A percentile compares a stretch with the other conserved stretches of the same genome.
phyloP scores from a whole-genome alignment of 192 early-diverging fungal species.

The Rhizophagus prolifer region DNA sequence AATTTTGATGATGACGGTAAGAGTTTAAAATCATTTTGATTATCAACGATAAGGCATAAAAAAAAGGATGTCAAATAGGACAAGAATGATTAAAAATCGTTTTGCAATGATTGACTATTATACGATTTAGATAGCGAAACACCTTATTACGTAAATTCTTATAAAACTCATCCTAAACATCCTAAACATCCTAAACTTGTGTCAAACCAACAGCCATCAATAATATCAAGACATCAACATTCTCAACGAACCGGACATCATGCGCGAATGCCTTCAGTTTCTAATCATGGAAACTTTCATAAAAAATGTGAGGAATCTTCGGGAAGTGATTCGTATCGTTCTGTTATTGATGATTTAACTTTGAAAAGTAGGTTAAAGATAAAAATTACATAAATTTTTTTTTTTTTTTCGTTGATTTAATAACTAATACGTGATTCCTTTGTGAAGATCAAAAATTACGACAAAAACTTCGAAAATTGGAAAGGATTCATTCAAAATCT shows the following conservation, averaged over 20 bases:
- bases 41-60: not conserved
- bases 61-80: too few relatives aligned
- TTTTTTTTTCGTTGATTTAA: too few relatives aligned
- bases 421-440: not conserved
- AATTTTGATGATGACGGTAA: conserved; percentile 8
- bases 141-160: conserved; percentile 17
- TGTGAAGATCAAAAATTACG: conserved; percentile 22
- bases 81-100: too few relatives aligned
- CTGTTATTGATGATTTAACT: conserved; percentile 27
- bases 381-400: too few relatives aligned
- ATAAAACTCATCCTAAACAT: conserved; percentile 8
- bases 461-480: conserved; percentile 14
- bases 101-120: too few relatives aligned
- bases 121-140: conserved; percentile 15
- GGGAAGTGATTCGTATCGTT: conserved; percentile 11
- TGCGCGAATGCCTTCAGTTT: not conserved
- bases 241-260: not conserved
- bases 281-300: not conserved
- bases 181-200: conserved; percentile 3
- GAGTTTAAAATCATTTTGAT: too few relatives aligned
- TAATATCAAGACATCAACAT: conserved; percentile 3
- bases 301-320: not conserved
- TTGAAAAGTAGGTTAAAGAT: conserved; percentile 15
- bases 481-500: conserved; percentile 7
- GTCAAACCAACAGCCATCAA: not conserved